Evolutionary conservation across 2,329 filamentous ascomycete genomes (phyloP), one percentile per base, ranked within the genome.

Genomic region (Fusarium citri): DNA sequence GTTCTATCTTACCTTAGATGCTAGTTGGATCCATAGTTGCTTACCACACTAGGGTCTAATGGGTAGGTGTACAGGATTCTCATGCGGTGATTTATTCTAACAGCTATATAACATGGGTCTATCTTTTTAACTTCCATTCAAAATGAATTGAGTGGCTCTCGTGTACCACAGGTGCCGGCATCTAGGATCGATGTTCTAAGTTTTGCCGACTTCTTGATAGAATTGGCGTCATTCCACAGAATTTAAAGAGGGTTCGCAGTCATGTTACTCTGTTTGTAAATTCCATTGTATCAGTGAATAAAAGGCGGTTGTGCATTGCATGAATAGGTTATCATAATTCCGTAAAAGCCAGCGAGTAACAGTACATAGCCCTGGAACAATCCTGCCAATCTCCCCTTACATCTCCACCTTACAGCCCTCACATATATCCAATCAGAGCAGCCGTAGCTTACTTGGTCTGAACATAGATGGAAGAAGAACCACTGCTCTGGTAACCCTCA

Each of bases 401-500:
- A 25, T 4, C 30, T 14, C 11, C 18, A 8, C 18, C 2, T 16
- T 12, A 4, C 2, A 15, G 10, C 3, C 8, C 47, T 34, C 7
- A 23, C 8, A 34, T 9, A 8, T n/a, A 37, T 37, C 18, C 34
- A 12, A n/a, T 37, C 10, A 37, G 18, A 6, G 7, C 2, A n/a
- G 34, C 18, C 26, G 5, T 14, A 28, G 25, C 8, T 56, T 63
- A 64, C 9, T 34, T 22, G 2, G 60, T 64, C 48, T 64, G 60
- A 12, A 63, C 60, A 34, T 64, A 64, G 28, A 64, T 64, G 3
- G 41, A 28, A 14, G 60, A 63, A 3, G 48, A 63, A 9, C 60
- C 60, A 5, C 60, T 64, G 60, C 60, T 64, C 58, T 64, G 60
- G 58, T 64, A 64, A 16, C 60, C 60, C 59, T 64, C 60, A 7